Conservation (phyloP, 257 asterid species). For the Ehretia macrophylla region DNA sequence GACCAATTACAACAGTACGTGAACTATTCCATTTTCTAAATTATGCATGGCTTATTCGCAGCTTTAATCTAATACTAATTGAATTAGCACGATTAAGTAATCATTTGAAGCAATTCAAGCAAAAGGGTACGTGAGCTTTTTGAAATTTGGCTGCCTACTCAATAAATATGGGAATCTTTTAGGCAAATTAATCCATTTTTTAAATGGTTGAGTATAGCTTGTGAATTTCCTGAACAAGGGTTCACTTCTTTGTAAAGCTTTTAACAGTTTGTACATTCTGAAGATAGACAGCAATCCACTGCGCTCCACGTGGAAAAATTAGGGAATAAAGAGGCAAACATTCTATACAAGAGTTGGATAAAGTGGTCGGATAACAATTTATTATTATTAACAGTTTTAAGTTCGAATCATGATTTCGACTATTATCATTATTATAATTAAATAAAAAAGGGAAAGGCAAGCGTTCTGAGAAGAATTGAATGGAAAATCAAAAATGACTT, state of each 20-base stretch:
- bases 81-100: background rate
- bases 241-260: background rate
- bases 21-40: background rate
- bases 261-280: background rate
- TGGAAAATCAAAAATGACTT: no score
- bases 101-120: slow-evolving; percentile 19
- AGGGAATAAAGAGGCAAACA: background rate
- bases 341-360: no score
- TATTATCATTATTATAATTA: no score
- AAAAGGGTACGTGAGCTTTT: slow-evolving; percentile 26
- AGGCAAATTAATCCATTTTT: slow-evolving; percentile 2
- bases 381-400: no score
- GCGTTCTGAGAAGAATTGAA: no score
- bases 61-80: background rate
- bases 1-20: background rate
- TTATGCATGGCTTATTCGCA: background rate
- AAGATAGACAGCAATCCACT: background rate
- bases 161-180: slow-evolving; percentile 31
- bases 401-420: no score
- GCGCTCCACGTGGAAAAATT: background rate
- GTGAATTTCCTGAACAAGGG: slow-evolving; percentile 5
- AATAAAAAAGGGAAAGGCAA: no score
- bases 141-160: slow-evolving; percentile 34
- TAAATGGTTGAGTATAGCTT: background rate
- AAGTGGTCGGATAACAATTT: no score